These are phyloP conservation scores for Digitaria exilis DNA, from an alignment of 202 grass and related monocot species.

Conservation along the genomic window DNA sequence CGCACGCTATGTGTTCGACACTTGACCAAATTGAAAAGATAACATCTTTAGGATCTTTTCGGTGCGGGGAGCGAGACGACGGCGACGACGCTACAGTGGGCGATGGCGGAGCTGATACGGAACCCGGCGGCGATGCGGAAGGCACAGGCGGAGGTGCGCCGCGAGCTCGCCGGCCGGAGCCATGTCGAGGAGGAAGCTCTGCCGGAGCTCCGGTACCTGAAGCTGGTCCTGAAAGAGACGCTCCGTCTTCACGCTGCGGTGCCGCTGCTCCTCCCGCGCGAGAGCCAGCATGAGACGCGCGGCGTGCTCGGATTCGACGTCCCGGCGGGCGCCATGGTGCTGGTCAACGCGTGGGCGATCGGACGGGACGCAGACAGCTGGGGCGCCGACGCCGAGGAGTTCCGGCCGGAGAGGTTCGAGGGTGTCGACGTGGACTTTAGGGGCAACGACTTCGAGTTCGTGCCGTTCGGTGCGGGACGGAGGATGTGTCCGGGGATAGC, in stretches of 20 bases:
- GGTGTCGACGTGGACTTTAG: conserved; percentile 21
- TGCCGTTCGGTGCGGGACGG: conserved; percentile 44
- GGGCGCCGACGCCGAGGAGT: conserved; percentile 46
- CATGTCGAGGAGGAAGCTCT: conserved; percentile 26
- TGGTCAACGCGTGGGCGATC: conserved; percentile 51
- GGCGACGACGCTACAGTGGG: conserved; percentile 45
- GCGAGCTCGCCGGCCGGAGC: background rate
- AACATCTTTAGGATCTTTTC: conserved; percentile 36
- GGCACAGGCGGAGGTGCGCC: conserved; percentile 30
- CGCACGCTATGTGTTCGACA: background rate
- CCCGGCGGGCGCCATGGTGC: conserved; percentile 29
- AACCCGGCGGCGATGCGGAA: conserved; percentile 28
- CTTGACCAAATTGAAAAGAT: background rate
- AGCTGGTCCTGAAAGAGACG: conserved; percentile 40
- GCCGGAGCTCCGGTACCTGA: conserved; percentile 33
- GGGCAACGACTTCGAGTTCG: conserved; percentile 37
- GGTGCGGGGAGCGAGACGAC: conserved; percentile 45
- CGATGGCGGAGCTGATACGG: conserved; percentile 44
- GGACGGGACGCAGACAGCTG: conserved; percentile 39
- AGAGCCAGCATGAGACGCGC: conserved; percentile 24
- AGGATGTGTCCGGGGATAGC: conserved; percentile 44
- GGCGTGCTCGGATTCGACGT: conserved; percentile 40
- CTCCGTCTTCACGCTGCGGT: conserved; percentile 47
- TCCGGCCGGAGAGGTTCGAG: conserved; percentile 52
- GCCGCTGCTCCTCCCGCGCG: conserved; percentile 46